Conservation (phyloP, 164 flowering plant species). For the Stephania cephalantha region DNA sequence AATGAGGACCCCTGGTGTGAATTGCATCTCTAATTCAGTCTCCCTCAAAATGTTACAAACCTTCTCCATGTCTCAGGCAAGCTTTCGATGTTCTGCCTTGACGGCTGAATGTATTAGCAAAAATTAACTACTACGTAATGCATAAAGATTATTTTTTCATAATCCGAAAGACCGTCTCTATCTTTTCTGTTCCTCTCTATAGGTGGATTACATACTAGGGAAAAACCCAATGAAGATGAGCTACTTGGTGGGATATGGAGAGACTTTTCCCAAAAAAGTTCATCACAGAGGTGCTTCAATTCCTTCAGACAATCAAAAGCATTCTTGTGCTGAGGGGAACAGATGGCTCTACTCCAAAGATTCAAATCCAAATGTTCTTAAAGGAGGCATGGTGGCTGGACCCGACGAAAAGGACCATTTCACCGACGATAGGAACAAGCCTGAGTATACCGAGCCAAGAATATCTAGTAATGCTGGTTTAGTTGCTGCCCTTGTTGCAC, state of each 20-base stretch:
- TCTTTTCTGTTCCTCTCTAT: not conserved
- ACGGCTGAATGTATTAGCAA: not conserved
- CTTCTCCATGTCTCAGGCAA: constrained; percentile 56
- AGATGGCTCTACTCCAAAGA: constrained; percentile 39
- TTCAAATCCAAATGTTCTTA: constrained; percentile 41
- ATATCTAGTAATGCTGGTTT: constrained; percentile 66
- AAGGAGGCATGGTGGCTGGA: constrained; percentile 68
- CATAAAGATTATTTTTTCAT: not conserved
- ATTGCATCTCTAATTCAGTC: constrained; percentile 25
- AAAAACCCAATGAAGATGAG: constrained; percentile 72
- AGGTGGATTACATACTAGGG: constrained; percentile 63
- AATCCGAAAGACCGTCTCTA: not conserved
- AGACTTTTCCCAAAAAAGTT: constrained; percentile 42
- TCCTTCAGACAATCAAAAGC: constrained; percentile 32
- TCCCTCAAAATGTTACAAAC: constrained; percentile 29
- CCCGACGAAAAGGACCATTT: constrained; percentile 48
- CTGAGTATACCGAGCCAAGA: constrained; percentile 52
- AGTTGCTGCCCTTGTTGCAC: constrained; percentile 67
- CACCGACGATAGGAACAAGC: constrained; percentile 34
- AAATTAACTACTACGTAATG: not conserved
- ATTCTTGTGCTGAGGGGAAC: constrained; percentile 43
- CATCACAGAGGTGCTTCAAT: constrained; percentile 66
- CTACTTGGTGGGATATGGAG: constrained; percentile 63
- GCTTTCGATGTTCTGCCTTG: not conserved
- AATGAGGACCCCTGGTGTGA: constrained; percentile 25